Evolutionary conservation across 371 early-diverging fungal species (phyloP).

Genomic region (Encephalitozoon intestinalis): DNA sequence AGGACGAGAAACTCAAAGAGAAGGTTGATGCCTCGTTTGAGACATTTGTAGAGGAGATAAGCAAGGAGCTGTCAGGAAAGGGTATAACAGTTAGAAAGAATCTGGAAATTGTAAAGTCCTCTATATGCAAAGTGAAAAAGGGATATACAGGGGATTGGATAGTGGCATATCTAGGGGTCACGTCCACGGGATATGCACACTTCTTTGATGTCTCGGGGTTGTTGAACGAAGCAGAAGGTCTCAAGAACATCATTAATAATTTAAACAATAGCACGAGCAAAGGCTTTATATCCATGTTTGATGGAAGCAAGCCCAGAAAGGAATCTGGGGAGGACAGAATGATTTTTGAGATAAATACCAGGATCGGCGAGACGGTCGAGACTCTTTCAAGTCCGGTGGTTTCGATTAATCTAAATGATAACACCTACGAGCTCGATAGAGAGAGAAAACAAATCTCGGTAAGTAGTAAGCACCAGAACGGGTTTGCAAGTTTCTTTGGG

Average conservation of each 20-base stretch:
- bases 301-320: background rate
- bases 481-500: conserved; percentile 19
- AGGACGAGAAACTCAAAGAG: conserved; percentile 5
- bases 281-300: conserved; percentile 14
- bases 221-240: background rate
- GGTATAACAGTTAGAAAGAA: conserved; percentile 30
- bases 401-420: conserved; percentile 2
- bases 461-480: conserved; percentile 3
- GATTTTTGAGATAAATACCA: background rate
- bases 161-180: conserved; percentile 11
- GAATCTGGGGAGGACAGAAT: background rate
- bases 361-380: background rate
- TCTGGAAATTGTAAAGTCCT: conserved; percentile 23
- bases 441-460: conserved; percentile 12
- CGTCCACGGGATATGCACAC: conserved; percentile 23
- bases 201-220: conserved; percentile 20
- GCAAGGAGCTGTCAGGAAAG: conserved; percentile 21
- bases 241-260: background rate
- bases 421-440: conserved; percentile 8
- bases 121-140: conserved; percentile 11
- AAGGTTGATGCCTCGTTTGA: conserved; percentile 31
- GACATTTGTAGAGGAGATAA: conserved; percentile 13
- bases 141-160: conserved; percentile 28
- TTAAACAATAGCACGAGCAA: background rate
- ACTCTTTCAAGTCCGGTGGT: background rate